Base-by-base conservation (phyloP, 805 yeast species). In the Monosporozyma aquatica region DNA sequence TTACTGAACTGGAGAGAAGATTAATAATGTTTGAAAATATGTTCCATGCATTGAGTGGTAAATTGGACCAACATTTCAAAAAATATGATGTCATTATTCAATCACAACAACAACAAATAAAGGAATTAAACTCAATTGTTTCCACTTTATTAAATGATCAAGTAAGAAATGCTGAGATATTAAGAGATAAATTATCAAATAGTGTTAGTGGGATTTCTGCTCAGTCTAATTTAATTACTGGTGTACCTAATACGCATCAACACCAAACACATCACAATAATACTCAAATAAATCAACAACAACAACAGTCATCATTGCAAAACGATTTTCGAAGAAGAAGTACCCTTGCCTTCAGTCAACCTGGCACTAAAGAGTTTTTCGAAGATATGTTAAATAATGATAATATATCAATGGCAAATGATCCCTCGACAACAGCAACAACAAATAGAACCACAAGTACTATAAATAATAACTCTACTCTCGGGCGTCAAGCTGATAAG, bases 21-120 rank as follows among this genome's bases (percentile, higher is more conserved):
- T 46, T 59, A 3, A 43, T 48, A 2, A 48, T 58, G 53, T 57
- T 57, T 43, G 65, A 60, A 44, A 46, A 52, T 25, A 46, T 60
- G 49, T 54, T 60, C 24, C 60, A 59, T 42, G 52, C 58, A 26
- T 44, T 60, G 23, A 56, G 63, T 37, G 50, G 54, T 7, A 53
- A 55, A 22, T 40, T 60, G 39, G 65, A 60, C 37, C 58, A 55
- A 23, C 59, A 58, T 45, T 59, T 59, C 46, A 55, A 60, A 34
- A 55, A 53, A 38, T 60, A 60, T 40, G 63, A 60, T 40, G 44
- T 48, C 40, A 45, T 58, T 13, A 47, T 60, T 4, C 42, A 48
- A n/a, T 47, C 60, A 2, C 65, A 60, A 41, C 63, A 58, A 42
- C 60, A 57, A 37, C 63, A 57, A 42, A 58, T 60, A 11, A 46